A percentile compares a stretch with the other conserved stretches of the same genome.
Evolutionary conservation across 306 rosid species (phyloP).

Genomic region (Corylus avellana): DNA sequence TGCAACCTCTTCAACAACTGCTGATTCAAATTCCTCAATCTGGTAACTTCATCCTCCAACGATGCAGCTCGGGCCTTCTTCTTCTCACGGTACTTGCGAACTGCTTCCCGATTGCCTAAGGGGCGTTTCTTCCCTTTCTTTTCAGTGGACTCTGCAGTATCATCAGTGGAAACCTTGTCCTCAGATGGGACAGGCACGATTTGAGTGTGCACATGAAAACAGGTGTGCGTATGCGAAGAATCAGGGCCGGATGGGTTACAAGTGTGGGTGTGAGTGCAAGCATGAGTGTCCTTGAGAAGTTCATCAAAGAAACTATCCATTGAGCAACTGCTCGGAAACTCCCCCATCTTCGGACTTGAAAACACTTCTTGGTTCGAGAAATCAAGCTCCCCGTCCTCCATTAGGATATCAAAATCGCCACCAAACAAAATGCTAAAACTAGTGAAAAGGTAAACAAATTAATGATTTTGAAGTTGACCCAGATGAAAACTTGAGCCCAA

Average conservation of each 20-base stretch:
- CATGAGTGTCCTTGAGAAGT: constrained; percentile 70
- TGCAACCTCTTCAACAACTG: constrained; percentile 86
- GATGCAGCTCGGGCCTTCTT: constrained; percentile 88
- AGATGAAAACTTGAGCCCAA: constrained; percentile 15
- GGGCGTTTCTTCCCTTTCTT: constrained; percentile 79
- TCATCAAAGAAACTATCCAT: constrained; percentile 89
- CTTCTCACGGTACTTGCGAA: constrained; percentile 95
- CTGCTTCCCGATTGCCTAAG: constrained; percentile 80
- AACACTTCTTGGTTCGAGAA: constrained; percentile 72
- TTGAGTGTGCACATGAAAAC: constrained; percentile 91
- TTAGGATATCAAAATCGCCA: constrained; percentile 23
- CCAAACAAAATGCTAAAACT: constrained; percentile 22
- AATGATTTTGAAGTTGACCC: neutral
- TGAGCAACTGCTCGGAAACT: constrained; percentile 68
- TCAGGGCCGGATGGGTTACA: constrained; percentile 99
- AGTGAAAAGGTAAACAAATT: neutral
- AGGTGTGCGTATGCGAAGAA: constrained; percentile 84
- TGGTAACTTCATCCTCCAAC: constrained; percentile 85
- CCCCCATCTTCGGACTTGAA: constrained; percentile 63
- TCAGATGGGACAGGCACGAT: constrained; percentile 68
- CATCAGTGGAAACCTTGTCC: constrained; percentile 71
- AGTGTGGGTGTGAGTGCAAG: constrained; percentile 95
- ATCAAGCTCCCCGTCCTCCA: constrained; percentile 95
- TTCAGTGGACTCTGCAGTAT: constrained; percentile 75
- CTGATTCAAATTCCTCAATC: constrained; percentile 76